phyloP scores from a whole-genome alignment of 805 yeast species.

The Yarrowia deformans region DNA sequence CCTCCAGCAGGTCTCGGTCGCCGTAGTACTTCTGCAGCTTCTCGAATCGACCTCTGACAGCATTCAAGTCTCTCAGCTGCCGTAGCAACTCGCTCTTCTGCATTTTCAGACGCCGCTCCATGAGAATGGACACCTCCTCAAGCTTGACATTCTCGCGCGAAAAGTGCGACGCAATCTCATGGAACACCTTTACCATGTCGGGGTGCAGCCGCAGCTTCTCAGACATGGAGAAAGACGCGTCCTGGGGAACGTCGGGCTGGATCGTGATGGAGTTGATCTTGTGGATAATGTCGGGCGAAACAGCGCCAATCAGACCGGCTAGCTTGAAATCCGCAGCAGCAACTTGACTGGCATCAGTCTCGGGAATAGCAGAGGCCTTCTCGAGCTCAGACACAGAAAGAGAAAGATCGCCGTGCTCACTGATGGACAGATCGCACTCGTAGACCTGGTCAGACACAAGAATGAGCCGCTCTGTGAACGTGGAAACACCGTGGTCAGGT shows the following conservation, averaged over 20 bases:
- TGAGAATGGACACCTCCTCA: conserved; percentile 50
- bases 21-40: conserved; percentile 27
- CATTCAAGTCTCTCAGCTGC: conserved; percentile 51
- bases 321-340: background rate
- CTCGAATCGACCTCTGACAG: conserved; percentile 43
- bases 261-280: conserved; percentile 20
- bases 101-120: conserved; percentile 52
- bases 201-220: conserved; percentile 45
- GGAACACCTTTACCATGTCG: conserved; percentile 44
- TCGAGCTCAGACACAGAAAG: conserved; percentile 3
- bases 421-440: conserved; percentile 19
- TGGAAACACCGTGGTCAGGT: background rate
- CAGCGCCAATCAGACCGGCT: background rate
- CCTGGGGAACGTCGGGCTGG: background rate
- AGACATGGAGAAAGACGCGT: conserved; percentile 40
- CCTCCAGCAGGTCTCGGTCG: conserved; percentile 39
- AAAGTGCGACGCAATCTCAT: conserved; percentile 43
- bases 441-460: conserved; percentile 4
- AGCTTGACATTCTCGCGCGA: conserved; percentile 46
- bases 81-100: conserved; percentile 55
- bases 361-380: background rate
- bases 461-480: conserved; percentile 11
- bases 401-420: conserved; percentile 17
- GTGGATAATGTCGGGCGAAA: conserved; percentile 1
- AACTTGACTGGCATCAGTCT: background rate